A percentile compares a stretch with the other conserved stretches of the same genome.
These are phyloP conservation scores for Alloteropsis semialata DNA, from an alignment of 176 grass and related monocot species.

Conservation along the genomic window DNA sequence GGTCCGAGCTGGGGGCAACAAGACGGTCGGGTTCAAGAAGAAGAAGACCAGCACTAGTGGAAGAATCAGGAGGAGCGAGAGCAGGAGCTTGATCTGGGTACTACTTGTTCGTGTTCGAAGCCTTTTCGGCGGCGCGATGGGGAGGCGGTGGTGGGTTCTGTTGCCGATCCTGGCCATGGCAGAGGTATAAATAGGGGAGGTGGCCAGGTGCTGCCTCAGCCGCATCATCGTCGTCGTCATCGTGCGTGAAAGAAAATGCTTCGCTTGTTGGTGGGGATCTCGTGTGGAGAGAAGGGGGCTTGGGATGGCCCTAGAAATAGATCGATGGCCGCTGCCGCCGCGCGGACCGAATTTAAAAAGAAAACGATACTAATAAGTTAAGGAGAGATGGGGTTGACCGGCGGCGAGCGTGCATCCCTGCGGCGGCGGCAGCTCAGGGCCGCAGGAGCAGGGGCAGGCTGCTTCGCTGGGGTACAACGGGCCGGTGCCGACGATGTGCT, in stretches of 20 bases:
- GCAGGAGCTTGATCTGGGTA: not conserved
- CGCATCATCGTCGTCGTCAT: constrained; percentile 5
- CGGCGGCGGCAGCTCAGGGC: too few species aligned
- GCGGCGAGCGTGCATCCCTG: too few species aligned
- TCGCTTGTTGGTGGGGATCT: too few species aligned
- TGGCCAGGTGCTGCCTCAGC: not conserved
- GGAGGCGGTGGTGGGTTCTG: not conserved
- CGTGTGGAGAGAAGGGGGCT: not conserved
- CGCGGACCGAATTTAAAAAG: not conserved
- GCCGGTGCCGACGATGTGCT: constrained; percentile 13
- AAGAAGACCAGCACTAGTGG: not conserved
- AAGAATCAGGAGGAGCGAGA: not conserved
- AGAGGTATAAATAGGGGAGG: constrained; percentile 37
- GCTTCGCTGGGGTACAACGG: too few species aligned
- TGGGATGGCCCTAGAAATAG: constrained; percentile 7
- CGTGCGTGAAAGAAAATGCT: not conserved
- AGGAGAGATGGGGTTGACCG: not conserved
- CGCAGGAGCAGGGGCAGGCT: too few species aligned
- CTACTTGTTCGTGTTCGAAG: not conserved
- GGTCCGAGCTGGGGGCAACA: constrained; percentile 2
- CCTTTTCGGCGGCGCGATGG: not conserved
- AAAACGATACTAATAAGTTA: too few species aligned
- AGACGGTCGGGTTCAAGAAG: not conserved
- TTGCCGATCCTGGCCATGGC: not conserved
- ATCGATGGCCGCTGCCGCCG: not conserved